These are phyloP conservation scores for Lachnellula hyalina DNA, from an alignment of 2,329 filamentous ascomycete genomes.

Conservation along the genomic window DNA sequence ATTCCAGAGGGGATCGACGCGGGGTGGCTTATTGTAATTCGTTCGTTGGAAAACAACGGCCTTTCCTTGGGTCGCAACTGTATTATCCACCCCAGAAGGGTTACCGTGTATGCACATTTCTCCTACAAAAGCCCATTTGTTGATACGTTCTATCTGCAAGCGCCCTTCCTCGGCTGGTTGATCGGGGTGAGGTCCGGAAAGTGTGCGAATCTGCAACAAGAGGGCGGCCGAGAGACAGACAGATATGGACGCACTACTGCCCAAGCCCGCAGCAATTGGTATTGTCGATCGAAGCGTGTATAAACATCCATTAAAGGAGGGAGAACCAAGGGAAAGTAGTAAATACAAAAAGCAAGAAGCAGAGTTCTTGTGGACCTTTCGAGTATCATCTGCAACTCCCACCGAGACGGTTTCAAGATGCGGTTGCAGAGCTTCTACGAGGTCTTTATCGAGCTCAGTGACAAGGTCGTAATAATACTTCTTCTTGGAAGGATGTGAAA, in stretches of 20 bases:
- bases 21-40: constrained; percentile 72
- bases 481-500: constrained; percentile 78
- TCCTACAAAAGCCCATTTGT: constrained; percentile 93
- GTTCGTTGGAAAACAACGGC: constrained; percentile 83
- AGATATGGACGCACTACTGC: constrained; percentile 89
- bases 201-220: constrained; percentile 78
- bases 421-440: constrained; percentile 75
- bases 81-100: constrained; percentile 95
- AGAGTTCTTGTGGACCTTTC: constrained; percentile 79
- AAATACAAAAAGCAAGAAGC: constrained; percentile 88
- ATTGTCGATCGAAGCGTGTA: constrained; percentile 93
- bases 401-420: constrained; percentile 68
- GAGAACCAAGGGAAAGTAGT: constrained; percentile 79
- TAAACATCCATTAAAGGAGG: constrained; percentile 71
- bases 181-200: constrained; percentile 87
- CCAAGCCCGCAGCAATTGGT: constrained; percentile 84
- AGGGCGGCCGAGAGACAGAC: constrained; percentile 84
- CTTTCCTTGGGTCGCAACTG: constrained; percentile 87
- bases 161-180: constrained; percentile 85
- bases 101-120: constrained; percentile 98
- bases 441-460: constrained; percentile 75
- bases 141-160: constrained; percentile 88
- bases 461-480: constrained; percentile 92
- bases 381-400: constrained; percentile 59
- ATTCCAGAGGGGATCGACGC: constrained; percentile 70